These are phyloP conservation scores for Phalaenopsis hybrid DNA, from an alignment of 116 monocot genomes.

Conservation along the genomic window DNA sequence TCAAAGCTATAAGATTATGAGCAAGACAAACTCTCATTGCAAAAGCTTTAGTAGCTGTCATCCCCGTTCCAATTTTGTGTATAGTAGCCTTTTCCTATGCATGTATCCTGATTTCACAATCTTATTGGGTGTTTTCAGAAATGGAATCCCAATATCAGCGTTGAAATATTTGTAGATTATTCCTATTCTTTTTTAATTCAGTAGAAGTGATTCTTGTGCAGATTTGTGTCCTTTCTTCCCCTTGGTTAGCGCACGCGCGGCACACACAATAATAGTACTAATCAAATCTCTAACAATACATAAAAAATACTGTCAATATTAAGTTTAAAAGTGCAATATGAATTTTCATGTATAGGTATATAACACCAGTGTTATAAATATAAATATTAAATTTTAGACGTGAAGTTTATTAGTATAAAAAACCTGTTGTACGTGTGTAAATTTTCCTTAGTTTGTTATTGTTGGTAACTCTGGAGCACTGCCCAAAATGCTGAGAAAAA, in stretches of 20 bases:
- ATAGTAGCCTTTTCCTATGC: constrained; percentile 10
- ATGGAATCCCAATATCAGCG: not conserved
- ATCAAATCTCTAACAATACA: too few species aligned
- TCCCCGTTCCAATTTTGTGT: constrained; percentile 7
- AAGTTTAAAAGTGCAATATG: too few species aligned
- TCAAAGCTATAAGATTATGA: not conserved
- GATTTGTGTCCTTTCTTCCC: not conserved
- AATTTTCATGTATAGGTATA: too few species aligned
- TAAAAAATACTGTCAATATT: too few species aligned
- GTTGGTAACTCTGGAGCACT: too few species aligned
- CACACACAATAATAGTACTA: too few species aligned
- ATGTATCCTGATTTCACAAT: constrained; percentile 11
- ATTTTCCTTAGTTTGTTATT: too few species aligned
- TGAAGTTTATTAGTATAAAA: too few species aligned
- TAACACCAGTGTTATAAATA: too few species aligned
- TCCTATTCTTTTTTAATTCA: constrained; percentile 14
- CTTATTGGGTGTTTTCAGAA: not conserved
- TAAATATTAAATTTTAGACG: too few species aligned
- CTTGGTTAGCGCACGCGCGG: not conserved
- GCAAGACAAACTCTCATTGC: not conserved
- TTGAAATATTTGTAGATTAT: constrained; percentile 13
- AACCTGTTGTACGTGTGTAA: too few species aligned
- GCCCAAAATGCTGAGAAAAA: too few species aligned
- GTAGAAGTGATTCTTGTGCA: constrained; percentile 1
- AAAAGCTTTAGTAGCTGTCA: not conserved